Conservation (phyloP, 371 early-diverging fungal species). For the Fennellomyces sp. region DNA sequence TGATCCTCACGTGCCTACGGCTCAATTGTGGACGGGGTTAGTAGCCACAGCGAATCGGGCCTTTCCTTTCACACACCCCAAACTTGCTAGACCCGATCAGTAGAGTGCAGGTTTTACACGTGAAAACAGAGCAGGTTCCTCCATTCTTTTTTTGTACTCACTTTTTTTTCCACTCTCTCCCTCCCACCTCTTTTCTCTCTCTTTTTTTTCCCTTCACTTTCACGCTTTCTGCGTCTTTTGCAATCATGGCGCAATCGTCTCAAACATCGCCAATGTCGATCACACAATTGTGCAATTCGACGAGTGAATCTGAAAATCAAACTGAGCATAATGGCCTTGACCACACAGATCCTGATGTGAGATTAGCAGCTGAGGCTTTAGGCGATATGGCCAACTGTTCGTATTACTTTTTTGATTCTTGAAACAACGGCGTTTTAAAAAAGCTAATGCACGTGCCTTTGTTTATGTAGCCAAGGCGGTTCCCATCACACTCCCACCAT, state of each 20-base stretch:
- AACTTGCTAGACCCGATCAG: neutral
- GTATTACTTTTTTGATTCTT: neutral
- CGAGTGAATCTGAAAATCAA: neutral
- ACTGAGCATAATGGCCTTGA: slow-evolving; percentile 2
- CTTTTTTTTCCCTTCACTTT: slow-evolving; percentile 9
- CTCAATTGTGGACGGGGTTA: neutral
- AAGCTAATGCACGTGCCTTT: slow-evolving; percentile 12
- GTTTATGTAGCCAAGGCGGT: neutral
- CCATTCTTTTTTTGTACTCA: neutral
- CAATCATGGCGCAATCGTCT: slow-evolving; percentile 19
- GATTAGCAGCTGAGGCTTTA: slow-evolving; percentile 64
- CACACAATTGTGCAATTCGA: slow-evolving; percentile 29
- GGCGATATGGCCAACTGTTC: slow-evolving; percentile 54
- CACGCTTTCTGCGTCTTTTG: neutral
- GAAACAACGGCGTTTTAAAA: slow-evolving; percentile 9
- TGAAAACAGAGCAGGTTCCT: neutral
- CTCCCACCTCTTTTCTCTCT: neutral
- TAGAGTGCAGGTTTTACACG: neutral
- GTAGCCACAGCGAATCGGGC: neutral
- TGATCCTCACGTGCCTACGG: neutral
- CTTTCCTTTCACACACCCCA: neutral
- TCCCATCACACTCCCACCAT: slow-evolving; percentile 20
- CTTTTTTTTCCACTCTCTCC: neutral
- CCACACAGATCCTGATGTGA: slow-evolving; percentile 54
- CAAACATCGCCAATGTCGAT: slow-evolving; percentile 34